Evolutionary conservation across 2,329 filamentous ascomycete genomes (phyloP), one percentile per base, ranked within the genome.

Genomic region (Amesomyces nigricolor): DNA sequence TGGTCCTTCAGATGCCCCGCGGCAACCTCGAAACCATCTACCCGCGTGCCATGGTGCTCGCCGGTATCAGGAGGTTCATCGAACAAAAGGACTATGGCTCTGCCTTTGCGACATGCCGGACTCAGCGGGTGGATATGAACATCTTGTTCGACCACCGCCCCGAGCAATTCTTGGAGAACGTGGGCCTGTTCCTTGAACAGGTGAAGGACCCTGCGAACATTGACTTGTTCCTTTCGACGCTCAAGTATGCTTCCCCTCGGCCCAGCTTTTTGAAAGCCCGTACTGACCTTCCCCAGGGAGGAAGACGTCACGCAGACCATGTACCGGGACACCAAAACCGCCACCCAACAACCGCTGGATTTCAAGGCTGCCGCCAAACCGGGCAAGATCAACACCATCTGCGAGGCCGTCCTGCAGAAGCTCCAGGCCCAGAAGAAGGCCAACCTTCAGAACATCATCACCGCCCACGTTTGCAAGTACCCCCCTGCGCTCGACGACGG

Each of bases 41-140:
- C 66, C 94, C 94, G 14, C 82, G 94, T 57, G 92, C 92, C 13
- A 86, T 99, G 72, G 92, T 99, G 0, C 77, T 99, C 47, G 90
- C 91, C 2, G 91, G 91, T 26, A 95, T 99, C 54, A 83, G 94
- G 47, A 81, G 82, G 48, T 83, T 88, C 50, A 89, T 99, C 50
- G 87, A 91, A 52, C 76, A 81, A 32, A 88, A 88, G 68, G 83
- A 94, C 64, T 99, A 96, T 66, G 82, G 80, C 47, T 83, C 82
- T 50, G 94, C 94, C 0, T 99, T 96, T 68, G 76, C 88, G 19
- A 86, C 90, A 59, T 97, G 94, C 68, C 85, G 94, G 49, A 92
- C 86, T 19, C 95, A 99, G 68, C 83, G 95, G 63, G 94, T 99
- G 0, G 94, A 99, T 66, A 91, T 97, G 87, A 99, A 99, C 66